Evolutionary conservation across 192 early-diverging fungal species (phyloP).

Genomic region (Podila clonocystis): DNA sequence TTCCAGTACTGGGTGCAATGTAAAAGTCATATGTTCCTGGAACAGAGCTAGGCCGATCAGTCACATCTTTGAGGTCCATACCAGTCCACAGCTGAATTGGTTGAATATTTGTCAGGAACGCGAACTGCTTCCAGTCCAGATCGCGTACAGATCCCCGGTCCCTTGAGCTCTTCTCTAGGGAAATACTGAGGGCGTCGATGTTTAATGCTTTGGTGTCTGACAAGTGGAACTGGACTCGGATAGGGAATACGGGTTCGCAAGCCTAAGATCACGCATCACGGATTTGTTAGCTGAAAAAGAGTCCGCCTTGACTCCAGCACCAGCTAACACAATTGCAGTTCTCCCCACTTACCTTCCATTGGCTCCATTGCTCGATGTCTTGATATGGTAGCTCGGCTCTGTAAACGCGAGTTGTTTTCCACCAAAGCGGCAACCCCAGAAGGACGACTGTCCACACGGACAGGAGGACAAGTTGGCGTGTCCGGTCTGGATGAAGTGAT

Average conservation of each 20-base stretch:
- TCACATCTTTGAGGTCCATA: background rate
- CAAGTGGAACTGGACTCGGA: slow-evolving; percentile 26
- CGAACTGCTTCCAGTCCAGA: background rate
- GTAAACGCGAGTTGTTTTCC: slow-evolving; percentile 74
- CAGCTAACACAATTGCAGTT: background rate
- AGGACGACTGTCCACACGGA: slow-evolving; percentile 62
- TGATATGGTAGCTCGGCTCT: slow-evolving; percentile 71
- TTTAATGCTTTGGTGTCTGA: slow-evolving; percentile 1
- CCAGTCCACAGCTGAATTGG: background rate
- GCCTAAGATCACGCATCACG: slow-evolving; percentile 3
- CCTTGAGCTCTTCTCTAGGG: background rate
- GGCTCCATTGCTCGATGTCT: slow-evolving; percentile 59
- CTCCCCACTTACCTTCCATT: slow-evolving; percentile 28
- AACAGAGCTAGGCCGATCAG: slow-evolving; percentile 15
- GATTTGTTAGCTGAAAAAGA: background rate
- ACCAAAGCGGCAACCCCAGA: slow-evolving; percentile 73
- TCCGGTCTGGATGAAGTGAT: slow-evolving; percentile 9
- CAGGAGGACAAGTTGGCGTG: slow-evolving; percentile 27
- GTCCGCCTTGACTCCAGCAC: background rate
- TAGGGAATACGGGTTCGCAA: slow-evolving; percentile 31
- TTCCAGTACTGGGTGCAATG: slow-evolving; percentile 20
- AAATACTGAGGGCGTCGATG: background rate
- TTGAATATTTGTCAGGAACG: background rate
- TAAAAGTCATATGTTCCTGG: slow-evolving; percentile 55
- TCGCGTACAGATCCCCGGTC: background rate